These are phyloP conservation scores for Claviceps quebecensis DNA, from an alignment of 2,329 filamentous ascomycete species.

Conservation along the genomic window DNA sequence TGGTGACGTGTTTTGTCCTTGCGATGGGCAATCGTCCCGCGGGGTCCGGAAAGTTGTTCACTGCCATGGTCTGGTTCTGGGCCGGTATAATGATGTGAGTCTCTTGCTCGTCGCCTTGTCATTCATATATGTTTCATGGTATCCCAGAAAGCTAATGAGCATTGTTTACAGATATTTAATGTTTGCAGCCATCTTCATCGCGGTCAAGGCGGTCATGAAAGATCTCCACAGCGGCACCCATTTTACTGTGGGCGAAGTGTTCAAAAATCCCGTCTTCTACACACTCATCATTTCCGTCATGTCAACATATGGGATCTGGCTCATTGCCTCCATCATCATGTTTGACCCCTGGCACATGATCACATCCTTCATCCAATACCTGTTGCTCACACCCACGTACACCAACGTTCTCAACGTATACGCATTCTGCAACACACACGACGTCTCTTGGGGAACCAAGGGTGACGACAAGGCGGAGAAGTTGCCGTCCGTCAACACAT, in stretches of 20 bases:
- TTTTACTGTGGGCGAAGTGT: slow-evolving; percentile 60
- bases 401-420: slow-evolving; percentile 99
- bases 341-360: slow-evolving; percentile 99
- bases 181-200: slow-evolving; percentile 91
- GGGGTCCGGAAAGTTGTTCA: slow-evolving; percentile 85
- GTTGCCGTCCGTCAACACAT: slow-evolving; percentile 74
- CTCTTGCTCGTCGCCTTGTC: too few relatives aligned
- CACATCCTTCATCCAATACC: slow-evolving; percentile 88
- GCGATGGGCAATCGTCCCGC: slow-evolving; percentile 89
- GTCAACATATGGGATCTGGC: slow-evolving; percentile 87
- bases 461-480: slow-evolving; percentile 93
- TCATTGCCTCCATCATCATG: slow-evolving; percentile 83
- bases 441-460: slow-evolving; percentile 96
- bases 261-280: slow-evolving; percentile 81
- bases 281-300: slow-evolving; percentile 84
- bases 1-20: slow-evolving; percentile 90
- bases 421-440: slow-evolving; percentile 96
- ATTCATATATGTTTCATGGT: too few relatives aligned
- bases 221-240: slow-evolving; percentile 46
- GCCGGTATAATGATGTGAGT: slow-evolving; percentile 79
- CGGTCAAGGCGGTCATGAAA: slow-evolving; percentile 67
- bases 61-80: slow-evolving; percentile 99
- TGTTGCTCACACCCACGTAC: slow-evolving; percentile 88
- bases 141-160: neutral
- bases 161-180: slow-evolving; percentile 56